phyloP scores from a whole-genome alignment of 352 stramenopile species.

The Pythium dissotocum region DNA sequence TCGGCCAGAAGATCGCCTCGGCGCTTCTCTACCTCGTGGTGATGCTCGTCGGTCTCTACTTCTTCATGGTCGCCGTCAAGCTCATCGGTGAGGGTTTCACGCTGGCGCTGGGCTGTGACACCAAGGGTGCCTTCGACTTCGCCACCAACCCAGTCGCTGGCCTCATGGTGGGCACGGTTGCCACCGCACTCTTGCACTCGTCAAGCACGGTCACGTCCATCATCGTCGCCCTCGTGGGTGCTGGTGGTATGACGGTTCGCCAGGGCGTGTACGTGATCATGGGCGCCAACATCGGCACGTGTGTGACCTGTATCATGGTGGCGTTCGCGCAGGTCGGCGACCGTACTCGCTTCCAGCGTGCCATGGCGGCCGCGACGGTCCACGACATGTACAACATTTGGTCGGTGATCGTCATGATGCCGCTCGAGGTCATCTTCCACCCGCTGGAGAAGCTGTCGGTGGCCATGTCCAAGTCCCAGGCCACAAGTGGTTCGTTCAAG shows the following conservation, averaged over 20 bases:
- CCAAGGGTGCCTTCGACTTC: slow-evolving; percentile 71
- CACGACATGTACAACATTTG: slow-evolving; percentile 72
- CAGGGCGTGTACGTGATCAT: slow-evolving; percentile 81
- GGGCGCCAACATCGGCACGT: slow-evolving; percentile 79
- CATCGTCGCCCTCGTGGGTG: slow-evolving; percentile 42
- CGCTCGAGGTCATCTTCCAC: slow-evolving; percentile 38
- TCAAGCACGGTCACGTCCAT: slow-evolving; percentile 53
- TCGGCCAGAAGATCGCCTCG: slow-evolving; percentile 1
- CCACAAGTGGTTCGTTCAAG: slow-evolving; percentile 10
- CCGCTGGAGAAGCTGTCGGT: slow-evolving; percentile 40
- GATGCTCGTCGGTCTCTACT: slow-evolving; percentile 39
- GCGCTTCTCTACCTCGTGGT: slow-evolving; percentile 19
- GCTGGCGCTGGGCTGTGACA: slow-evolving; percentile 62
- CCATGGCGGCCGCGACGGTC: slow-evolving; percentile 26
- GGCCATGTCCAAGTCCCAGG: slow-evolving; percentile 10
- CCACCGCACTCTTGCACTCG: slow-evolving; percentile 59
- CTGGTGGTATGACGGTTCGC: slow-evolving; percentile 46
- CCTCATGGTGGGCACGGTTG: slow-evolving; percentile 77
- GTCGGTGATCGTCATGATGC: slow-evolving; percentile 44
- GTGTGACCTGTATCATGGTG: slow-evolving; percentile 77
- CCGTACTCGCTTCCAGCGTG: slow-evolving; percentile 38
- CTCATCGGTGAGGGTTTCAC: slow-evolving; percentile 51
- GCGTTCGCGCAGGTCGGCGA: slow-evolving; percentile 70
- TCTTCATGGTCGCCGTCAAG: slow-evolving; percentile 46
- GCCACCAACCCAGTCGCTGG: slow-evolving; percentile 72